Percentiles rank a stretch among this genome's conserved stretches.
Evolutionary conservation across 805 yeast genomes (phyloP).

Genomic region (Zygoascus biomembranicola): DNA sequence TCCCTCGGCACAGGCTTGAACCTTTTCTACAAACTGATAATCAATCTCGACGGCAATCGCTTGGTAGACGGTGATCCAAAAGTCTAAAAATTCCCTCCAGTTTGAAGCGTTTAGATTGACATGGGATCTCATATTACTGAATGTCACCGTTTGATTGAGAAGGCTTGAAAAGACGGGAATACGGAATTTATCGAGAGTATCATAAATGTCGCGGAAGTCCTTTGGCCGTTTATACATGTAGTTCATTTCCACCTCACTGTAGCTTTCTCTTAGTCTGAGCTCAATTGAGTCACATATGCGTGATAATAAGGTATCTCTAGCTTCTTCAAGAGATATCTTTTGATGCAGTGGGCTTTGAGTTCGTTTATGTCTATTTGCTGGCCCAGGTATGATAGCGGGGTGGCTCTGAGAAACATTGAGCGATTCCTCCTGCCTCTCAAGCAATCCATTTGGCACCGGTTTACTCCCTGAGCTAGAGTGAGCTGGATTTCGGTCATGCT

Average conservation of each 20-base stretch:
- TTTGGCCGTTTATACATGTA: background rate
- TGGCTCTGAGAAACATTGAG: too few relatives aligned
- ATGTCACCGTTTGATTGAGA: background rate
- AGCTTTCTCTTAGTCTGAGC: background rate
- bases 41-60: background rate
- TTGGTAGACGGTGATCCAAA: background rate
- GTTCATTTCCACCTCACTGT: background rate
- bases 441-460: too few relatives aligned
- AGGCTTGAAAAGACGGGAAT: constrained; percentile 43
- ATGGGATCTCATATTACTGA: background rate
- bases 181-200: constrained; percentile 40
- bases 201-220: constrained; percentile 37
- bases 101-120: background rate
- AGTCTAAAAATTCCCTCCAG: background rate
- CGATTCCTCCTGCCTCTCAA: too few relatives aligned
- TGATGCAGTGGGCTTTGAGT: too few relatives aligned
- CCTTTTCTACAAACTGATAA: background rate
- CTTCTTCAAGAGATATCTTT: too few relatives aligned
- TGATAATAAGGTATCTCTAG: too few relatives aligned
- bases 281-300: background rate
- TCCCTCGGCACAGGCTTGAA: background rate
- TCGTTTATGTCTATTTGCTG: too few relatives aligned
- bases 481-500: too few relatives aligned
- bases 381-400: too few relatives aligned
- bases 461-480: too few relatives aligned